phyloP scores from a whole-genome alignment of 2,329 filamentous ascomycete species.

The Orbilia quercus region DNA sequence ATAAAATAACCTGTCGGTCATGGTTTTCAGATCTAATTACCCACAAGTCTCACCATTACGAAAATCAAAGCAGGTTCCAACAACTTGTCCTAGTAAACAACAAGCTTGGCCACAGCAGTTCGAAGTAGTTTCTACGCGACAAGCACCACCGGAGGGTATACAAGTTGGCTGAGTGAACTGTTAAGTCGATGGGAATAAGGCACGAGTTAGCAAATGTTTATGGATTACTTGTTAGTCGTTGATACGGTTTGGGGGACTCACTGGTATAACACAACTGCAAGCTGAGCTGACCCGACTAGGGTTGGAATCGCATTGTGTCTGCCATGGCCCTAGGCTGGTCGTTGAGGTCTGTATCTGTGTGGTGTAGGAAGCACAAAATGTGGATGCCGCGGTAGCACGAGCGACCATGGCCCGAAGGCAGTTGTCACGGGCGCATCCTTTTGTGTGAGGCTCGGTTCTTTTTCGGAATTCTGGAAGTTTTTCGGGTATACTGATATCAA shows the following conservation, averaged over 20 bases:
- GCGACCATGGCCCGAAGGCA: slow-evolving; percentile 8
- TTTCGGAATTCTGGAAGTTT: neutral
- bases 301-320: slow-evolving; percentile 18
- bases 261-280: slow-evolving; percentile 14
- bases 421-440: slow-evolving; percentile 4
- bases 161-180: neutral
- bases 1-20: too few species aligned
- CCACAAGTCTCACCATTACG: too few species aligned
- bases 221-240: too few species aligned
- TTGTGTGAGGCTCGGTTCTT: neutral
- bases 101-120: slow-evolving; percentile 5
- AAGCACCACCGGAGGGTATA: neutral
- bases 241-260: neutral
- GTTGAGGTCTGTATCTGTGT: neutral
- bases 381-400: slow-evolving; percentile 1
- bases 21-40: too few species aligned
- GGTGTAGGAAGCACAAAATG: slow-evolving; percentile 2
- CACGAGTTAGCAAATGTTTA: too few species aligned
- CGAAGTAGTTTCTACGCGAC: neutral
- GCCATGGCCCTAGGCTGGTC: slow-evolving; percentile 13
- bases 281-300: slow-evolving; percentile 19
- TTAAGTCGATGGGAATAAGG: neutral
- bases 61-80: neutral
- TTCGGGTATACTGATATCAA: neutral
- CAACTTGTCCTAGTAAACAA: neutral